Base-by-base conservation (phyloP, 495 filamentous ascomycete genomes). In the Daldinia childiae region DNA sequence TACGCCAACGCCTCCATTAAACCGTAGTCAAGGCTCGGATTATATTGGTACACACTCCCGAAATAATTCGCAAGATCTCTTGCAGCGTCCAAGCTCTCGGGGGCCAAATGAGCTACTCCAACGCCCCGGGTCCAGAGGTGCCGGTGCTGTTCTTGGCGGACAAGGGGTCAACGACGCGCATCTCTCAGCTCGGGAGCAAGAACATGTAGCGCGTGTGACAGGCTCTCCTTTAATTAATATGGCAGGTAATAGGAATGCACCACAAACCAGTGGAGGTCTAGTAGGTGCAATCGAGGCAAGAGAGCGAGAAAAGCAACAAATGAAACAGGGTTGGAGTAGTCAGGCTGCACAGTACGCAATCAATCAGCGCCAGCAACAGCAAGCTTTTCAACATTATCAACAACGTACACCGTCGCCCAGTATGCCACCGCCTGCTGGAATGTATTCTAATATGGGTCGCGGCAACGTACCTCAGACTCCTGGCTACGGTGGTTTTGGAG, bases 171-270 rank as follows among this genome's bases (percentile, higher is more conserved):
- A 66, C 64, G 59, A 83, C n/a, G 84, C 83, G 2, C 87, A 90
- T 62, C 87, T 97, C 19, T 95, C 94, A 15, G 95, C 95, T n/a
- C 90, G 92, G 7, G 95, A 98, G 78, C 95, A 97, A 75, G 93
- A 97, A 77, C 91, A 97, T 74, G 89, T 98, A 30, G 92, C 95
- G n/a, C 88, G 93, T 34, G 84, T 92, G 66, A 97, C 95, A 6
- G 92, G 92, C 0, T 90, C 89, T 1, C 90, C 95, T 2, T 85
- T 98, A 68, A 89, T 97, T 71, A 90, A 89, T 36, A 82, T 95
- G 76, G 87, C 88, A 21, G 84, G 87, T 11, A 87, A 83, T 34
- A 82, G 80, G 34, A 82, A 81, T 62, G 77, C 82, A 0, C 78
- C 81, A 17, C 83, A 85, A 39, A 82, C 85, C 32, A 82, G 86